Evolutionary conservation across 495 filamentous ascomycete species (phyloP).

Genomic region (Aspergillus bridgeri): DNA sequence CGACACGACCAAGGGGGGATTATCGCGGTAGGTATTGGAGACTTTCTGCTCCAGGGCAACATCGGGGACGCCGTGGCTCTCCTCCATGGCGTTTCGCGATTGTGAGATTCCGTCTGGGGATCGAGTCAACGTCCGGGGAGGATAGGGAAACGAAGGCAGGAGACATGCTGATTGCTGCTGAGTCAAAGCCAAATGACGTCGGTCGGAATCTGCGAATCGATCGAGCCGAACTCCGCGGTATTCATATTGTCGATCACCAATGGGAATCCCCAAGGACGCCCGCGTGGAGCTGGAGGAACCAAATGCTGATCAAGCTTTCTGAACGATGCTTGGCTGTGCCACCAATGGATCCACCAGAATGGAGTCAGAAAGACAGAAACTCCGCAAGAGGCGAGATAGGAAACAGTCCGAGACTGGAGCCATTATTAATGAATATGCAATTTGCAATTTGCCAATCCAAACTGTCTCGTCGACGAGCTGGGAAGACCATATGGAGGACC

Average conservation of each 20-base stretch:
- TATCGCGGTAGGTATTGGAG: constrained; percentile 15
- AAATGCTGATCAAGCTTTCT: not conserved
- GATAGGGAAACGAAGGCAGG: not conserved
- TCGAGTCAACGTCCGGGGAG: not conserved
- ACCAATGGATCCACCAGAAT: not conserved
- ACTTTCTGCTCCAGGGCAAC: constrained; percentile 6
- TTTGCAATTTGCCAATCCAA: no score
- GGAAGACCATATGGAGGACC: no score
- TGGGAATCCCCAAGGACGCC: not conserved
- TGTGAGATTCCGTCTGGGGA: not conserved
- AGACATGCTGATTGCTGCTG: not conserved
- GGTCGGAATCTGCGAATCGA: not conserved
- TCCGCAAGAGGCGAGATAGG: not conserved
- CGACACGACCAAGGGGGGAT: constrained; percentile 17
- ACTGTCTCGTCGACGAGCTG: no score
- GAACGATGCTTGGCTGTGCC: not conserved
- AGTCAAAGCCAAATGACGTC: not conserved
- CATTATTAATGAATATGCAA: not conserved
- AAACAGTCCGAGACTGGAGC: not conserved
- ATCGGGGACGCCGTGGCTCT: constrained; percentile 5
- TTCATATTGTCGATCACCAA: no score
- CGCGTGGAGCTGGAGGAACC: not conserved
- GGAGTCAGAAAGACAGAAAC: not conserved
- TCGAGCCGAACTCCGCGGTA: not conserved
- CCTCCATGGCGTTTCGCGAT: constrained; percentile 1